A percentile compares a stretch with the other conserved stretches of the same genome.
Evolutionary conservation across 2,329 filamentous ascomycete species (phyloP).

Genomic region (Xylariaceae sp.): DNA sequence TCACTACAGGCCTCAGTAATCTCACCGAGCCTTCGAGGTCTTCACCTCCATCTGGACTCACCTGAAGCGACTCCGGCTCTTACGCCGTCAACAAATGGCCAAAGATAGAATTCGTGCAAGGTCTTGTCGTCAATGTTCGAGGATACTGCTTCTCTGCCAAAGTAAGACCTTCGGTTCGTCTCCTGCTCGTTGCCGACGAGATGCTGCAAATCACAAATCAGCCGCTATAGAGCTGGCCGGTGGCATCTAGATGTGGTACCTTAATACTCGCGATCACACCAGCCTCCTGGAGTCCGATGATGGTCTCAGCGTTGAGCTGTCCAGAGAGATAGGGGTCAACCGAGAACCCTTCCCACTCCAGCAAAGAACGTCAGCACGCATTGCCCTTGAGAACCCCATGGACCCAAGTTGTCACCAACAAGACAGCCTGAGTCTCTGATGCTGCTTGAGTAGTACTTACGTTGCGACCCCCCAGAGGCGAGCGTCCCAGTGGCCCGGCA

Average conservation of each 20-base stretch:
- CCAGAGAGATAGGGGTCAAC: constrained; percentile 67
- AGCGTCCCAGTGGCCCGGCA: constrained; percentile 62
- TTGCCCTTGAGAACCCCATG: no score
- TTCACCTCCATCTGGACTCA: no score
- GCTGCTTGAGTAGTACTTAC: background rate
- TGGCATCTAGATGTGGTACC: constrained; percentile 23
- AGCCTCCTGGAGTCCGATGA: constrained; percentile 67
- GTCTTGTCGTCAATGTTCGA: constrained; percentile 59
- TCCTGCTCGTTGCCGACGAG: constrained; percentile 57
- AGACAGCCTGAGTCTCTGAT: background rate
- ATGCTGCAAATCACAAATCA: constrained; percentile 39
- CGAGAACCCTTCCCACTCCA: constrained; percentile 58
- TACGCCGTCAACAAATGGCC: constrained; percentile 57
- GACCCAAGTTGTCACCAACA: no score
- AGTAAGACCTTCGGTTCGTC: constrained; percentile 34
- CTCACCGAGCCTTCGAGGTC: no score
- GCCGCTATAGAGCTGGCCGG: constrained; percentile 14
- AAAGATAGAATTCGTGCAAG: constrained; percentile 58
- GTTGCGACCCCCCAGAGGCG: constrained; percentile 60
- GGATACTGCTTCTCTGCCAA: constrained; percentile 45
- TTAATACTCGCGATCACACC: constrained; percentile 74
- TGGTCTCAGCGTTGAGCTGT: constrained; percentile 60
- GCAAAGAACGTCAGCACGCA: no score
- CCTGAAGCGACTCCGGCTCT: constrained; percentile 46
- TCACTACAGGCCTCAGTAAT: no score